phyloP scores from a whole-genome alignment of 2,329 filamentous ascomycete species.

The Monilinia fructigena region DNA sequence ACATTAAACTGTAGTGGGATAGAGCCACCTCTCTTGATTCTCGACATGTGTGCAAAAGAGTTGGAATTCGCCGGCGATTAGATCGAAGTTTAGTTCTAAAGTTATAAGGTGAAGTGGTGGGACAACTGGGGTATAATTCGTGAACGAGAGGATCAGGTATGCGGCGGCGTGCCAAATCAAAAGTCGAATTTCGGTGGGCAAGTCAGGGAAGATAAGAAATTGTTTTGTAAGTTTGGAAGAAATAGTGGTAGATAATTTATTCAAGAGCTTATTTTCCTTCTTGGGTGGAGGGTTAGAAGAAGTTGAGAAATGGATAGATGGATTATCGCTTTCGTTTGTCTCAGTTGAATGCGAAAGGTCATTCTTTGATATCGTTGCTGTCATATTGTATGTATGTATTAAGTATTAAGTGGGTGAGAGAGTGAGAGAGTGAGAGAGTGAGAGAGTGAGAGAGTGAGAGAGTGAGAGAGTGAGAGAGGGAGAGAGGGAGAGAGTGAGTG shows the following conservation, averaged over 20 bases:
- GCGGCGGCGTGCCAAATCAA: slow-evolving; percentile 35
- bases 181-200: slow-evolving; percentile 36
- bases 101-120: slow-evolving; percentile 35
- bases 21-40: slow-evolving; percentile 36
- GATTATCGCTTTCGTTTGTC: slow-evolving; percentile 41
- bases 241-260: slow-evolving; percentile 20
- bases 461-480: no score
- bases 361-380: slow-evolving; percentile 2
- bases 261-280: not conserved
- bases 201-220: slow-evolving; percentile 27
- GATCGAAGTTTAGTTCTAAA: slow-evolving; percentile 39
- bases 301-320: not conserved
- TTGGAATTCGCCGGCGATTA: slow-evolving; percentile 34
- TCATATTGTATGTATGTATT: not conserved
- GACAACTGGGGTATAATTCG: slow-evolving; percentile 35
- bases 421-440: not conserved
- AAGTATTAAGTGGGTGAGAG: not conserved
- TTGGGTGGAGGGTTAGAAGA: not conserved
- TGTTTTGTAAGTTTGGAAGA: slow-evolving; percentile 13
- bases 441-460: no score
- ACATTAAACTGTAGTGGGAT: slow-evolving; percentile 35
- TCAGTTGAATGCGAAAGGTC: slow-evolving; percentile 1
- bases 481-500: not conserved
- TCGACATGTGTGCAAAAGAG: slow-evolving; percentile 33
- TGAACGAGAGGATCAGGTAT: slow-evolving; percentile 34